A percentile compares a stretch with the other conserved stretches of the same genome.
phyloP scores from a whole-genome alignment of 805 yeast species.

The Ogataea henricii region DNA sequence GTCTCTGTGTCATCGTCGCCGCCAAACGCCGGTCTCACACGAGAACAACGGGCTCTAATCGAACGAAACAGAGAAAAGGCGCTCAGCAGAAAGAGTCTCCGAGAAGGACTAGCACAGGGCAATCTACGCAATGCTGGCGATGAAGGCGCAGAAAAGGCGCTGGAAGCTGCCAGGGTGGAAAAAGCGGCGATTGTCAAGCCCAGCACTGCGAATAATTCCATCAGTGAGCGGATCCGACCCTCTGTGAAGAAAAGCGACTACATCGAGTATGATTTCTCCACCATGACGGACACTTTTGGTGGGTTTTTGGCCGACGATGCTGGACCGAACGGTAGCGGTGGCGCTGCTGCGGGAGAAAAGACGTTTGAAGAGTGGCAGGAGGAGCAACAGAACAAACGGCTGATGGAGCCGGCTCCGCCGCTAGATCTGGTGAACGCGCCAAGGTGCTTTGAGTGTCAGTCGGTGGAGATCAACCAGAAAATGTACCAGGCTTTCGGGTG shows the following conservation, averaged over 20 bases:
- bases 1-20: background rate
- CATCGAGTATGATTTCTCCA: conserved; percentile 84
- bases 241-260: conserved; percentile 63
- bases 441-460: conserved; percentile 78
- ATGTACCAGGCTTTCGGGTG: conserved; percentile 66
- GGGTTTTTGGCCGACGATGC: conserved; percentile 65
- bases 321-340: conserved; percentile 15
- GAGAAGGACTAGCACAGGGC: conserved; percentile 14
- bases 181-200: background rate
- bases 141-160: background rate
- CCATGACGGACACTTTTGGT: conserved; percentile 86
- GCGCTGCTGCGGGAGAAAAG: conserved; percentile 30
- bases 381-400: conserved; percentile 44
- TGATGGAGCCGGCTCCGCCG: conserved; percentile 68
- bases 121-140: conserved; percentile 26
- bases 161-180: background rate
- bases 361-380: conserved; percentile 57
- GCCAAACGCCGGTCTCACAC: background rate
- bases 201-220: background rate
- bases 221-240: conserved; percentile 38
- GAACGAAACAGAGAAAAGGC: conserved; percentile 59
- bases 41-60: conserved; percentile 50
- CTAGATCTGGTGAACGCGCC: conserved; percentile 73
- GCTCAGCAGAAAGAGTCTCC: conserved; percentile 35
- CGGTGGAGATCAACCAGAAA: conserved; percentile 78